phyloP scores from a whole-genome alignment of 2,329 filamentous ascomycete species.

The Talaromyces sp. region DNA sequence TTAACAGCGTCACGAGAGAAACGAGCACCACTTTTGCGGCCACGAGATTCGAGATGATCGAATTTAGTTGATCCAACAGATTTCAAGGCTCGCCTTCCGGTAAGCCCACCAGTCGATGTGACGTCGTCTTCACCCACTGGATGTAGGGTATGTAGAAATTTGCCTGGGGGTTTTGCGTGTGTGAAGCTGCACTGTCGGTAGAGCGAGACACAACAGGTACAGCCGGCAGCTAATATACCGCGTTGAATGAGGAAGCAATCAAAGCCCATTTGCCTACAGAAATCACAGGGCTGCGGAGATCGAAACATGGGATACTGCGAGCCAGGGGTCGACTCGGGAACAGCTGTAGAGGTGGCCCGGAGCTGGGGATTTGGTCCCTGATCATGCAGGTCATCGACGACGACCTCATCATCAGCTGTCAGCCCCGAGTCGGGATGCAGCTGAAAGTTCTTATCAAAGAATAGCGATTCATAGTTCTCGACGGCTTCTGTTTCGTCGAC shows the following conservation, averaged over 20 bases:
- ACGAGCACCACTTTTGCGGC: slow-evolving; percentile 65
- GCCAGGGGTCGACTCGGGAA: slow-evolving; percentile 18
- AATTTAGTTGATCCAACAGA: slow-evolving; percentile 33
- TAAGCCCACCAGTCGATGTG: slow-evolving; percentile 37
- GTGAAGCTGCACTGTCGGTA: slow-evolving; percentile 48
- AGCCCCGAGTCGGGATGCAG: slow-evolving; percentile 33
- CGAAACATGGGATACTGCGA: slow-evolving; percentile 44
- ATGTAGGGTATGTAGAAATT: slow-evolving; percentile 44
- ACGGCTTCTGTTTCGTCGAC: slow-evolving; percentile 37
- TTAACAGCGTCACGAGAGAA: slow-evolving; percentile 79
- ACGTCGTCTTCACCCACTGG: slow-evolving; percentile 43
- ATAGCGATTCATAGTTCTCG: slow-evolving; percentile 40
- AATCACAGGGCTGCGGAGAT: slow-evolving; percentile 45
- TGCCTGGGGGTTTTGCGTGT: slow-evolving; percentile 39
- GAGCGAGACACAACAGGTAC: slow-evolving; percentile 48
- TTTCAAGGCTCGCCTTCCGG: slow-evolving; percentile 40
- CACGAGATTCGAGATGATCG: slow-evolving; percentile 38
- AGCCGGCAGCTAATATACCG: slow-evolving; percentile 44
- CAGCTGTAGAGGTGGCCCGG: slow-evolving; percentile 22
- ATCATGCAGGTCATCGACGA: slow-evolving; percentile 5
- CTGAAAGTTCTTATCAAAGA: slow-evolving; percentile 40
- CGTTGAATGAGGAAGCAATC: slow-evolving; percentile 46
- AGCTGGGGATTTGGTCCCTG: slow-evolving; percentile 9
- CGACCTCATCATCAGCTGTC: slow-evolving; percentile 19
- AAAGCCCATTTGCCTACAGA: slow-evolving; percentile 45